These are phyloP conservation scores for Solanum paucissectum DNA, from an alignment of 257 asterid species.

Conservation along the genomic window DNA sequence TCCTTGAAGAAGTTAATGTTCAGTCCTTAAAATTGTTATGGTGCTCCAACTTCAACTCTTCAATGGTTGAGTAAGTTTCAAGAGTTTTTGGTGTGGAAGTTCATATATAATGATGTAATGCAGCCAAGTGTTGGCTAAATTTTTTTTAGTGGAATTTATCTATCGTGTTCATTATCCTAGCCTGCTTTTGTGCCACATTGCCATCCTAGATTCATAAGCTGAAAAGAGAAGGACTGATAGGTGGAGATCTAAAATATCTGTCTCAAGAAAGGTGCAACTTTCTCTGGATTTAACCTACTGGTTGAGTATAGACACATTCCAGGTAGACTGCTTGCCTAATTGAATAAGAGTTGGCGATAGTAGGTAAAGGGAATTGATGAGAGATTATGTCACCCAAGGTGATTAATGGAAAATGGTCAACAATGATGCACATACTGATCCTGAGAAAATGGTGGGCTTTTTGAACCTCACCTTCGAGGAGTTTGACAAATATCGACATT, in stretches of 20 bases:
- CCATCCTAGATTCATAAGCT: not conserved
- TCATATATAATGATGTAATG: not conserved
- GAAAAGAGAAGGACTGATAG: not conserved
- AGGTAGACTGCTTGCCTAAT: not conserved
- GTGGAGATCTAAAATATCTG: not conserved
- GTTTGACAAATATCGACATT: not conserved
- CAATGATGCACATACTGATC: not conserved
- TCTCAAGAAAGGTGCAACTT: not conserved
- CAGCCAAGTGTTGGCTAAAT: not conserved
- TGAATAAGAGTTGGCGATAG: not conserved
- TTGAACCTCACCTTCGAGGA: not conserved
- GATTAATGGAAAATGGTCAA: not conserved
- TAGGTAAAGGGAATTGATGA: not conserved
- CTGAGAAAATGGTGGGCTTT: not conserved
- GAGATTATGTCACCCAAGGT: not conserved
- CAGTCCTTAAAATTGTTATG: not conserved
- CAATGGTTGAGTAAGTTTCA: not conserved
- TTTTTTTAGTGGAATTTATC: not conserved
- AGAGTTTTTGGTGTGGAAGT: not conserved
- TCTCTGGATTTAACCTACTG: not conserved
- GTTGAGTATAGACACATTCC: not conserved
- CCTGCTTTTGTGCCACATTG: not conserved
- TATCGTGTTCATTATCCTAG: not conserved
- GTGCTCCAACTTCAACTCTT: not conserved
- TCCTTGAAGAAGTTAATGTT: not conserved